phyloP scores from a whole-genome alignment of 2,329 filamentous ascomycete genomes.

The Pseudogymnoascus pannorum region DNA sequence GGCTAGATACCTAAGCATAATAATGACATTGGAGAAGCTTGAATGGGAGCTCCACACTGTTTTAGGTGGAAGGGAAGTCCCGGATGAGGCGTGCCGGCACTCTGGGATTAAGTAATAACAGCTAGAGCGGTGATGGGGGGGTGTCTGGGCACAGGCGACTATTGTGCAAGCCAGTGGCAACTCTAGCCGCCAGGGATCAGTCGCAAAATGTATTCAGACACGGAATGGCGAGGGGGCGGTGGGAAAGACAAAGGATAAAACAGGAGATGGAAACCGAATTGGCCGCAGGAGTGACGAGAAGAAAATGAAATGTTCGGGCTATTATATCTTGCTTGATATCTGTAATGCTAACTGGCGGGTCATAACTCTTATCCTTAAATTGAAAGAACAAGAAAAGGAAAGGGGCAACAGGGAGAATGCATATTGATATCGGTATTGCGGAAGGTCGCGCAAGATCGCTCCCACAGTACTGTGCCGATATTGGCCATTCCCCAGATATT shows the following conservation, averaged over 20 bases:
- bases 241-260: not conserved
- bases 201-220: conserved; percentile 3
- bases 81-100: conserved; percentile 9
- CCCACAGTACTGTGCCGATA: conserved; percentile 2
- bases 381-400: not conserved
- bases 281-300: not conserved
- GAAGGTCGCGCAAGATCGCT: conserved; percentile 1
- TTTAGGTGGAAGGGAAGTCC: conserved; percentile 11
- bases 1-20: conserved; percentile 10
- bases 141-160: conserved; percentile 1
- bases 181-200: conserved; percentile 2
- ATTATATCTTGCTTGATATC: conserved; percentile 4
- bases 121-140: conserved; percentile 3
- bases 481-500: conserved; percentile 6
- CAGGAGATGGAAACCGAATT: not conserved
- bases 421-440: conserved; percentile 7
- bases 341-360: not conserved
- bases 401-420: not conserved
- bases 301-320: not conserved
- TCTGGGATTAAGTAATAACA: conserved; percentile 6
- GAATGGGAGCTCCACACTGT: conserved; percentile 8
- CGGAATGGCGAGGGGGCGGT: not conserved
- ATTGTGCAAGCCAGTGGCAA: conserved; percentile 6
- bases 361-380: not conserved
- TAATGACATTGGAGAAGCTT: conserved; percentile 10